Evolutionary conservation across 805 yeast genomes (phyloP), one percentile per base, ranked within the genome.

Genomic region (Wickerhamomyces subpelliculosus): DNA sequence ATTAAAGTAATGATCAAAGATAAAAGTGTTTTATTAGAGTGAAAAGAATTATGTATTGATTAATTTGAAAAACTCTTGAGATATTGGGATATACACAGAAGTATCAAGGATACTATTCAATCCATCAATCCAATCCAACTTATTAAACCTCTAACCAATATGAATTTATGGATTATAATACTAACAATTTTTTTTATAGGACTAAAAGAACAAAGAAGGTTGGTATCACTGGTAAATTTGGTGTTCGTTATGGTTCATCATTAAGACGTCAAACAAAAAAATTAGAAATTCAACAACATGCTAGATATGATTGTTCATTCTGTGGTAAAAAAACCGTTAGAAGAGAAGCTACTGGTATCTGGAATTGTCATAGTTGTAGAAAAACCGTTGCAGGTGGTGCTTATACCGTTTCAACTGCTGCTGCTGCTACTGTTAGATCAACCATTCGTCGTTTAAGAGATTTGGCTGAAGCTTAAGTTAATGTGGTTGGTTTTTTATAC

Each of bases 161-260:
- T 13, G 12, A 13, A 26, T 12, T 26, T 20, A 3, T 18, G 11
- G 24, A 32, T 5, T 25, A 18, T 3, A 13, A 27, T 68, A 70
- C 75, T 70, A 70, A 71, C 75, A 43, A 46, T 31, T 29, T n/a
- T n/a, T n/a, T 26, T 38, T 34, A 51, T 61, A 87, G 96, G 99
- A 85, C 98, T 75, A 93, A 94, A 78, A 90, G 99, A 85, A 93
- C 99, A 62, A 93, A 93, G 95, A 93, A 93, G 87, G 99, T 93
- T 72, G 99, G 99, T 75, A 93, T 93, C 81, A 93, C 99, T 72
- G 99, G 99, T 83, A 94, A 94, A 80, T 93, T 87, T 83, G 99
- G 99, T 87, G 97, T 93, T 78, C 89, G 99, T 82, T 93, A 93
- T 80, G 96, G 99, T 89, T 90, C 98, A 64, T 94, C 99, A 55